Evolutionary conservation across 2,329 filamentous ascomycete genomes (phyloP).

Genomic region (Chalara sp.): DNA sequence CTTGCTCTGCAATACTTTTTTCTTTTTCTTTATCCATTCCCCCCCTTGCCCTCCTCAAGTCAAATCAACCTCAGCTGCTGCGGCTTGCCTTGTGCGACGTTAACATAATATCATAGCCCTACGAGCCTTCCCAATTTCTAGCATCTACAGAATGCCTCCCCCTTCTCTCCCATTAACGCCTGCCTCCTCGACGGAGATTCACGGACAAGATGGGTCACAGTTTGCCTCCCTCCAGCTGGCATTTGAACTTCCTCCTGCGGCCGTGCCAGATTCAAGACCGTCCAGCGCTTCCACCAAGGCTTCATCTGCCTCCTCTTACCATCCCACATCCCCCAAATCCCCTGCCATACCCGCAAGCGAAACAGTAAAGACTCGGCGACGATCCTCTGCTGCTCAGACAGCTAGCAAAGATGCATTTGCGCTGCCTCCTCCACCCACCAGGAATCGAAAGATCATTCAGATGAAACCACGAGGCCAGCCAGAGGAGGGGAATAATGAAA

Average conservation of each 20-base stretch:
- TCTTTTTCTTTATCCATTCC: too few species aligned
- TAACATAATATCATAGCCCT: too few species aligned
- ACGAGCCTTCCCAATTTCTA: too few species aligned
- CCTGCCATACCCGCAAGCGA: conserved; percentile 32
- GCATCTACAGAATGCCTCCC: conserved; percentile 50
- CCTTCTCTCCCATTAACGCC: conserved; percentile 67
- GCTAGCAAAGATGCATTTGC: conserved; percentile 58
- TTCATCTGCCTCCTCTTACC: conserved; percentile 43
- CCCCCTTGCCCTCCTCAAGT: too few species aligned
- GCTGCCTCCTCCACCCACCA: conserved; percentile 84
- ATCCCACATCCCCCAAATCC: conserved; percentile 36
- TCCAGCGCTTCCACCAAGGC: conserved; percentile 37
- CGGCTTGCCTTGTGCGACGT: too few species aligned
- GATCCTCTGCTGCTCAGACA: conserved; percentile 37
- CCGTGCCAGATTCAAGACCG: conserved; percentile 46
- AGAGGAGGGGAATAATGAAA: conserved; percentile 18
- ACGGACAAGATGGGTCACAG: conserved; percentile 60
- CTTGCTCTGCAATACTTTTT: too few species aligned
- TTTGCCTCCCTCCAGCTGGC: conserved; percentile 58
- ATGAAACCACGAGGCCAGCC: conserved; percentile 68
- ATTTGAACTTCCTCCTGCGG: conserved; percentile 73
- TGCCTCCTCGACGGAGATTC: conserved; percentile 73
- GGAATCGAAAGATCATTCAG: conserved; percentile 94
- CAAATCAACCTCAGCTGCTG: too few species aligned
- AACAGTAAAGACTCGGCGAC: conserved; percentile 34